phyloP scores from a whole-genome alignment of 441 rosid species.

The Erodium trifolium region DNA sequence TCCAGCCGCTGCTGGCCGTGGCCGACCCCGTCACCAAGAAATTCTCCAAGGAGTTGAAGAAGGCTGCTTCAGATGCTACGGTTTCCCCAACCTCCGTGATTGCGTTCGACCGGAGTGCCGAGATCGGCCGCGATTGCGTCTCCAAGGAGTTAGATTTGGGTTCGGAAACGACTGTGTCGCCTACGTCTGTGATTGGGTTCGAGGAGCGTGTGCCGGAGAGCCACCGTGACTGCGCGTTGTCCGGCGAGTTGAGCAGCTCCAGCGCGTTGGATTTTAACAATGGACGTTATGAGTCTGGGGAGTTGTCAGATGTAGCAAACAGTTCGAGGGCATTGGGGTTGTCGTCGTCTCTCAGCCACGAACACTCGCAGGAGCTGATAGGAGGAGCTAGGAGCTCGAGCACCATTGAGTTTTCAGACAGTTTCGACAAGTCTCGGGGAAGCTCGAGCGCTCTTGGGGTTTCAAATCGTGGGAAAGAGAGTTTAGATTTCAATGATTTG shows the following conservation, averaged over 20 bases:
- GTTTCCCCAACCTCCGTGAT: conserved; percentile 44
- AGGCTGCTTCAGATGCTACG: conserved; percentile 13
- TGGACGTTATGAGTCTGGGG: conserved; percentile 39
- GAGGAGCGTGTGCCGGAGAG: conserved; percentile 35
- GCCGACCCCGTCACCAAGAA: conserved; percentile 31
- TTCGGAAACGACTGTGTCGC: conserved; percentile 68
- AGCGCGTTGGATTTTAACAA: conserved; percentile 26
- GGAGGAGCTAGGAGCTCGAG: conserved; percentile 18
- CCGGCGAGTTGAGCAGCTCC: conserved; percentile 59
- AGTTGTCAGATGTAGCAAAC: conserved; percentile 33
- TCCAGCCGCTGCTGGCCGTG: conserved; percentile 52
- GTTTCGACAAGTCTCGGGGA: conserved; percentile 51
- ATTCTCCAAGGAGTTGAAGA: conserved; percentile 24
- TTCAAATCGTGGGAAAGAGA: conserved; percentile 32
- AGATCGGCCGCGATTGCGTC: conserved; percentile 17
- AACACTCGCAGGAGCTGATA: conserved; percentile 25
- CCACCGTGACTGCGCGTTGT: conserved; percentile 31
- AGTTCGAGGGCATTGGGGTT: conserved; percentile 26
- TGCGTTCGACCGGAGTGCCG: conserved; percentile 11
- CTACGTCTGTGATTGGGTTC: conserved; percentile 54
- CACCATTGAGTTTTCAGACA: conserved; percentile 42
- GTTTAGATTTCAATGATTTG: conserved; percentile 39
- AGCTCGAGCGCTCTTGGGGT: conserved; percentile 34
- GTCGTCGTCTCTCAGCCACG: conserved; percentile 28
- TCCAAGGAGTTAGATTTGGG: conserved; percentile 15